Base-by-base conservation (phyloP, 1,284 basidiomycete species). In the Polyporus tsugae region DNA sequence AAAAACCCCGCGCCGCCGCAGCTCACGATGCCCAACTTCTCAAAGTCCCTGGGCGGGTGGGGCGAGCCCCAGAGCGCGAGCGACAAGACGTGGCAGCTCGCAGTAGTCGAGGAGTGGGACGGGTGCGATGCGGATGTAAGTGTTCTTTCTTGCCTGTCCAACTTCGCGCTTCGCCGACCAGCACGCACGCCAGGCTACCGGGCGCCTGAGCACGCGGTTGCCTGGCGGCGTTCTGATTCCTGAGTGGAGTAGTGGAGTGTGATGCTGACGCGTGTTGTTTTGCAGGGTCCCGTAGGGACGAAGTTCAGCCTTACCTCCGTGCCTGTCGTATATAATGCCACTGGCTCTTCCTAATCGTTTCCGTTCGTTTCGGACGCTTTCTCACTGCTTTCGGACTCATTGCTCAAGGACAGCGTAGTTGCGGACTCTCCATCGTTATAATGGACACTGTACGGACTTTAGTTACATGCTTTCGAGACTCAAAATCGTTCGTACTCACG, bases 11-110 rank as follows among this genome's bases (percentile, higher is more conserved):
- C 82, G 2, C 86, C 85, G 4, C 62, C 79, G 0, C 76, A 80
- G 62, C 78, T 86, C 38, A 79, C 76, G 25, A 86, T 86, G 85
- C 86, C 86, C 19, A 79, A 86, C 78, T 84, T 87, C 69, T 81
- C 84, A 1, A 76, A 79, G 64, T 69, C 77, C 9, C 78, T 78
- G 22, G 83, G 82, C 29, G 85, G 84, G 1, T 85, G 81, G 62
- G 84, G 83, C 17, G 60, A 68, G 7, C 83, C 85, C 13, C 69
- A 73, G 58, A 53, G 68, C 2, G 80, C 74, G 6, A 75, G 68
- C 64, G 80, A 85, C 69, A 74, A 76, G 11, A 77, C 79, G 5
- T 79, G 84, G 70, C 80, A 82, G 60, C 68, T 86, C 6, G 77
- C 78, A 25, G 84, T 86, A 9, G 60, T 86, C 53, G 85, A 87